A percentile compares a stretch with the other conserved stretches of the same genome.
Evolutionary conservation across 1,284 basidiomycete species (phyloP).

Genomic region (Marasmius tenuissimus): DNA sequence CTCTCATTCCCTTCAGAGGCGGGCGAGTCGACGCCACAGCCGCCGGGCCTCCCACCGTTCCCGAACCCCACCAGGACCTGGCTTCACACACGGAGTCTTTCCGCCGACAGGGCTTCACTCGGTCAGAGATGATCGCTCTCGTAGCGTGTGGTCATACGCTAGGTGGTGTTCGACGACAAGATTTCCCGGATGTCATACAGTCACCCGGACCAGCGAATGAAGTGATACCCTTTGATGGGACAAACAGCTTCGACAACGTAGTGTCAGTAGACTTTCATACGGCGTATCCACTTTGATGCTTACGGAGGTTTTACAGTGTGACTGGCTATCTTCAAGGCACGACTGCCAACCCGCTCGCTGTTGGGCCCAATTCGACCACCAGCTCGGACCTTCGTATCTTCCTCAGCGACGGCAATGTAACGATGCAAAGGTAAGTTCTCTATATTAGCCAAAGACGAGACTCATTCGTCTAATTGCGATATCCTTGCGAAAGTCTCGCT

Average conservation of each 20-base stretch:
- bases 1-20: conserved; percentile 28
- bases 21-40: conserved; percentile 28
- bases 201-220: neutral
- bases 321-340: conserved; percentile 9
- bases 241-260: conserved; percentile 22
- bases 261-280: conserved; percentile 17
- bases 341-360: conserved; percentile 8
- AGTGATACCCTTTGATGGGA: conserved; percentile 17
- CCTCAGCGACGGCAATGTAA: conserved; percentile 11
- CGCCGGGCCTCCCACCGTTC: conserved; percentile 27
- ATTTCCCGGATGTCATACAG: conserved; percentile 27
- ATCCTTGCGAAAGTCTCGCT: neutral
- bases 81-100: conserved; percentile 24
- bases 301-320: neutral
- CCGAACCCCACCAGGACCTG: conserved; percentile 29
- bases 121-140: conserved; percentile 31
- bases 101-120: conserved; percentile 25
- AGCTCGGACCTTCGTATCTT: conserved; percentile 11
- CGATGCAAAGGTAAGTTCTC: conserved; percentile 7
- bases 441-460: neutral
- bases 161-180: conserved; percentile 30
- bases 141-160: conserved; percentile 33
- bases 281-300: neutral
- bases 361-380: conserved; percentile 6
- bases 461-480: neutral